Evolutionary conservation across 371 early-diverging fungal genomes (phyloP).

Genomic region (Actinomortierella ambigua): DNA sequence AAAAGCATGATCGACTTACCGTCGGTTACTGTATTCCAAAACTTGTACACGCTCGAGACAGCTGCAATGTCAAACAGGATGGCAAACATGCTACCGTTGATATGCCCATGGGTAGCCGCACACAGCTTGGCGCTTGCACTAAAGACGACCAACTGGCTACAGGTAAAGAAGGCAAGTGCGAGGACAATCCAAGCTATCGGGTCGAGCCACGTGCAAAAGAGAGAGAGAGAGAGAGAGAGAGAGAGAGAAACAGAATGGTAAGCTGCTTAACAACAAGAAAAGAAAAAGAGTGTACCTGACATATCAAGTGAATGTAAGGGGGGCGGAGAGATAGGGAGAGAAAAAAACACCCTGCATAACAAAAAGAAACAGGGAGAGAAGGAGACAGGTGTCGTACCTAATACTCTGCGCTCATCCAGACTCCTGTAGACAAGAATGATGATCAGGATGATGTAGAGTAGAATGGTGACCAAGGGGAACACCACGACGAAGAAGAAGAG

Average conservation of each 20-base stretch:
- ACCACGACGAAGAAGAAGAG: constrained; percentile 19
- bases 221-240: too few species aligned
- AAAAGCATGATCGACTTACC: constrained; percentile 5
- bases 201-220: too few species aligned
- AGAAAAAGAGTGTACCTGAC: background rate
- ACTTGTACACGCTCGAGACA: constrained; percentile 14
- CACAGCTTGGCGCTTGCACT: constrained; percentile 12
- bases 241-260: background rate
- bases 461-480: constrained; percentile 12
- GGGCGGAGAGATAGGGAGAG: background rate
- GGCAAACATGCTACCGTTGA: constrained; percentile 23
- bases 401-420: constrained; percentile 13
- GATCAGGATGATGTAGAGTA: constrained; percentile 13
- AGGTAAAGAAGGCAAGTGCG: constrained; percentile 8
- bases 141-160: constrained; percentile 20
- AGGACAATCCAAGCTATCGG: constrained; percentile 10
- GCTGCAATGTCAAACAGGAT: constrained; percentile 12
- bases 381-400: constrained; percentile 4
- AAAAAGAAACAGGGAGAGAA: too few species aligned
- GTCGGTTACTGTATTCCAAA: constrained; percentile 25
- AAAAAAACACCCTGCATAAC: too few species aligned
- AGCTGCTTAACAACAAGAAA: background rate
- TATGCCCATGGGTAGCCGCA: background rate
- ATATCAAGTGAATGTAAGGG: background rate
- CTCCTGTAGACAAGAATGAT: constrained; percentile 9